These are phyloP conservation scores for Russula compacta DNA, from an alignment of 768 basidiomycete species.

Conservation along the genomic window DNA sequence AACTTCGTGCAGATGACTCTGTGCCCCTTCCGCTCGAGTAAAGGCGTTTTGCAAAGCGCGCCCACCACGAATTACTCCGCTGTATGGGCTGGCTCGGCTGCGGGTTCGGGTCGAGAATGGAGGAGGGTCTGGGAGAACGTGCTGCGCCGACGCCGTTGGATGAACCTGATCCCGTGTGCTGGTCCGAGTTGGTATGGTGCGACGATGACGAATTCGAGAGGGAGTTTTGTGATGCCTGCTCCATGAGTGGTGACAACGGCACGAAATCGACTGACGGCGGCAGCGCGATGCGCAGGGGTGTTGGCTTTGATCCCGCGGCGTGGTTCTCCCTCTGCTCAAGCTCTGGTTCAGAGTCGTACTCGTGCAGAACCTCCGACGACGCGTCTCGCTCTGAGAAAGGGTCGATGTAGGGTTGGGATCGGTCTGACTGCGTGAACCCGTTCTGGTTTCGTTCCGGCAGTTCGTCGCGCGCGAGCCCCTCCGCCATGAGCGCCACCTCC, in stretches of 20 bases:
- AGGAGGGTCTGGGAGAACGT: constrained; percentile 30
- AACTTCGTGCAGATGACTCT: constrained; percentile 23
- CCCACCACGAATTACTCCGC: constrained; percentile 72
- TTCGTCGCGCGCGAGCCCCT: constrained; percentile 1
- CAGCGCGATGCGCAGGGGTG: constrained; percentile 12
- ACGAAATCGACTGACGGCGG: constrained; percentile 26
- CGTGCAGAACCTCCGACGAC: neutral
- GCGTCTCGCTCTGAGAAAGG: constrained; percentile 30
- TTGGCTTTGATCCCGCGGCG: neutral
- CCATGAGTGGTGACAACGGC: constrained; percentile 28
- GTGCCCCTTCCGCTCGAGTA: constrained; percentile 53
- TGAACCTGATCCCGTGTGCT: constrained; percentile 17
- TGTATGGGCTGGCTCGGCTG: constrained; percentile 41
- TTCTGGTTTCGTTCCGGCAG: constrained; percentile 2
- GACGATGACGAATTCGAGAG: constrained; percentile 14
- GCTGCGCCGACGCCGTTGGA: neutral
- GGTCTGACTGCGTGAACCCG: neutral
- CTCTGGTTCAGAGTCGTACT: constrained; percentile 16
- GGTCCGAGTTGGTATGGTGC: constrained; percentile 7
- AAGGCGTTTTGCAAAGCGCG: constrained; percentile 55
- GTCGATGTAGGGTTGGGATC: constrained; percentile 35
- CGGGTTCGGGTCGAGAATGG: constrained; percentile 35
- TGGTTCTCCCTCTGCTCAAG: constrained; percentile 5
- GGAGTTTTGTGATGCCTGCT: constrained; percentile 28
- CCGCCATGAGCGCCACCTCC: constrained; percentile 29